These are phyloP conservation scores for Pseudoturritis turrita DNA, from an alignment of 345 rosid species.

Conservation along the genomic window DNA sequence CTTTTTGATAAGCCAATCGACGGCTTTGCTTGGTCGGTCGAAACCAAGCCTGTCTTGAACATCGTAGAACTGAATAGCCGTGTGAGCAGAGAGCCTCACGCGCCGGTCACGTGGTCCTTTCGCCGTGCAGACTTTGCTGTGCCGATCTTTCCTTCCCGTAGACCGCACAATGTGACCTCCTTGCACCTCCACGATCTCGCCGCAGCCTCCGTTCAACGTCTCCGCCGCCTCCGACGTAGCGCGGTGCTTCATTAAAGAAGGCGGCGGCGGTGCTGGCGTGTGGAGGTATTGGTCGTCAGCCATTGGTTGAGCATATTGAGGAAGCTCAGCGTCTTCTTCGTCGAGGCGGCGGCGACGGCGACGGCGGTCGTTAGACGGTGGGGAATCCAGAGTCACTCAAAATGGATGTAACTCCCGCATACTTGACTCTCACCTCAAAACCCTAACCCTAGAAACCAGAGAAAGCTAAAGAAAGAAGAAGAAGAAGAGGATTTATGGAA, in stretches of 20 bases:
- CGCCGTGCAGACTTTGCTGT: slow-evolving; percentile 93
- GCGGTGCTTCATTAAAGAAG: slow-evolving; percentile 36
- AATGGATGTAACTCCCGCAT: slow-evolving; percentile 31
- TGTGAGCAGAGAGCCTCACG: slow-evolving; percentile 86
- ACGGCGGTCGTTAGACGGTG: slow-evolving; percentile 25
- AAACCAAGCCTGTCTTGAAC: slow-evolving; percentile 95
- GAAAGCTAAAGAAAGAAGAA: not conserved
- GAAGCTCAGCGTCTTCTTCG: slow-evolving; percentile 41
- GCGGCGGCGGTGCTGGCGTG: slow-evolving; percentile 39
- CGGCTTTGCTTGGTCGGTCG: slow-evolving; percentile 95
- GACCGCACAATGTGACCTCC: slow-evolving; percentile 99
- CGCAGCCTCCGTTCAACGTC: slow-evolving; percentile 32
- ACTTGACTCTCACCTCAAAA: slow-evolving; percentile 9
- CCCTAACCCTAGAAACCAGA: slow-evolving; percentile 30
- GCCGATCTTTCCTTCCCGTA: slow-evolving; percentile 86
- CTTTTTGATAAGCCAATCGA: slow-evolving; percentile 95
- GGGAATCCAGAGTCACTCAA: slow-evolving; percentile 35
- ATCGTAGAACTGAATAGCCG: slow-evolving; percentile 94
- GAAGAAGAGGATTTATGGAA: not conserved
- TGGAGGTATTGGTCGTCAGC: slow-evolving; percentile 44
- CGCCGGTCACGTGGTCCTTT: slow-evolving; percentile 97
- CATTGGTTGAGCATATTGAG: slow-evolving; percentile 38
- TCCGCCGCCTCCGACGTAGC: slow-evolving; percentile 35
- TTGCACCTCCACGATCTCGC: slow-evolving; percentile 92
- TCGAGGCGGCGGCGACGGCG: slow-evolving; percentile 28